A percentile compares a stretch with the other conserved stretches of the same genome.
phyloP scores from a whole-genome alignment of 1,139 yeast species.

The Spathaspora sp. region DNA sequence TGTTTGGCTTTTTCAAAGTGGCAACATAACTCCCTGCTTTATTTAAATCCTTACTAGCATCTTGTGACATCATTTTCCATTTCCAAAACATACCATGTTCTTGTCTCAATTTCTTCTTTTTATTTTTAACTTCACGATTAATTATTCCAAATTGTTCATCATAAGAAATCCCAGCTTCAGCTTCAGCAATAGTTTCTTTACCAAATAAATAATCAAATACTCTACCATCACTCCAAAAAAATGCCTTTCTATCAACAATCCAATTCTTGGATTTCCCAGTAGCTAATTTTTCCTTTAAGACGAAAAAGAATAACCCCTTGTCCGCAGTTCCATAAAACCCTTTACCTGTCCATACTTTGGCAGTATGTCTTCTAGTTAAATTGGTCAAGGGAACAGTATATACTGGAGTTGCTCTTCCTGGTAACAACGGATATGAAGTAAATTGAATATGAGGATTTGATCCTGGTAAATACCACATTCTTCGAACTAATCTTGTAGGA shows the following conservation, averaged over 20 bases:
- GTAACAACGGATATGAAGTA: constrained; percentile 72
- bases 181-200: constrained; percentile 70
- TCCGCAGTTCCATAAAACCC: constrained; percentile 87
- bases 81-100: constrained; percentile 43
- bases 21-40: constrained; percentile 21
- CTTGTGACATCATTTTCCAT: constrained; percentile 39
- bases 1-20: constrained; percentile 6
- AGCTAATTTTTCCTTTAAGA: constrained; percentile 51
- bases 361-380: constrained; percentile 55
- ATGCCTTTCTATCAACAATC: constrained; percentile 82
- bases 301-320: constrained; percentile 70
- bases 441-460: constrained; percentile 57
- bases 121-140: constrained; percentile 38
- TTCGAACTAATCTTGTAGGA: constrained; percentile 69
- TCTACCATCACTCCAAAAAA: constrained; percentile 89
- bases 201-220: constrained; percentile 80
- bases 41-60: constrained; percentile 31
- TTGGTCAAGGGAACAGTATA: constrained; percentile 61
- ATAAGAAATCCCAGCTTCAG: constrained; percentile 74
- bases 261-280: constrained; percentile 54
- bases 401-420: constrained; percentile 77
- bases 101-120: constrained; percentile 36
- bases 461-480: constrained; percentile 75
- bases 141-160: constrained; percentile 52
- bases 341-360: constrained; percentile 79